These are phyloP conservation scores for Centella asiatica DNA, from an alignment of 129 eudicot genomes.

Conservation along the genomic window DNA sequence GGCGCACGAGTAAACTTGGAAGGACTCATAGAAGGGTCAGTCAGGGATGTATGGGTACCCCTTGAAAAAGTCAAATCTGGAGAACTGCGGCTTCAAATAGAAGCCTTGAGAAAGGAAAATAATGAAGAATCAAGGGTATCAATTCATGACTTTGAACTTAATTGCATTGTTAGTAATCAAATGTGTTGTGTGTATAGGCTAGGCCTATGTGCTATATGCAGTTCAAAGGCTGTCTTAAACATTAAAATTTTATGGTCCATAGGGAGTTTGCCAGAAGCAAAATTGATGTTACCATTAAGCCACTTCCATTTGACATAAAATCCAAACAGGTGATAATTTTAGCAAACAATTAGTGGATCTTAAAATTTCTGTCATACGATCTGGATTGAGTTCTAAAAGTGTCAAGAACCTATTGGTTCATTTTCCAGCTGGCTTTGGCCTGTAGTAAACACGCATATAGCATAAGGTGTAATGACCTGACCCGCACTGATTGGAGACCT, in stretches of 20 bases:
- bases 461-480: background rate
- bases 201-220: background rate
- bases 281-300: background rate
- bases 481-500: background rate
- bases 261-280: background rate
- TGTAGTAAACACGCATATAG: background rate
- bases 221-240: background rate
- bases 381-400: background rate
- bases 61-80: constrained; percentile 93
- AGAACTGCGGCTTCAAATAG: constrained; percentile 71
- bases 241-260: background rate
- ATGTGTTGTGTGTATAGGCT: constrained; percentile 1
- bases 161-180: background rate
- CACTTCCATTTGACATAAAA: background rate
- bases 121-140: constrained; percentile 48
- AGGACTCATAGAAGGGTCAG: constrained; percentile 70
- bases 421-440: background rate
- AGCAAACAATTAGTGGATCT: background rate
- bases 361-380: background rate
- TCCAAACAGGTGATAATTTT: background rate
- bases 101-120: constrained; percentile 50
- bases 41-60: constrained; percentile 76
- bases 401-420: background rate
- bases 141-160: background rate
- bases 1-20: constrained; percentile 91